Conservation (phyloP, 106 monocot genomes). For the Agapanthus africanus region DNA sequence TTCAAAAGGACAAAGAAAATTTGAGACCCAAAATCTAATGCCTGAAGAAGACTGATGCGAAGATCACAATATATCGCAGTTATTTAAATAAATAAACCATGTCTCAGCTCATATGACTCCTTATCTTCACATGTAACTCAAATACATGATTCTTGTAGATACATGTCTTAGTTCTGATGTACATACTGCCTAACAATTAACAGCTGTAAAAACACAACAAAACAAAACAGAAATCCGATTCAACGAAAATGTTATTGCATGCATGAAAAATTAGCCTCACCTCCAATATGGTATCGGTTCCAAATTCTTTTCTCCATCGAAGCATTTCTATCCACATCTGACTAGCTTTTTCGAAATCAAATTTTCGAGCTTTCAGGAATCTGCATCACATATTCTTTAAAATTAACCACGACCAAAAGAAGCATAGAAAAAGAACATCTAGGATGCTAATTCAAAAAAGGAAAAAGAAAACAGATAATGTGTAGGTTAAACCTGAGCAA, state of each 20-base stretch:
- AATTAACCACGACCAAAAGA: not conserved
- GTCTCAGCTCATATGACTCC: not conserved
- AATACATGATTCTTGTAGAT: too few relatives aligned
- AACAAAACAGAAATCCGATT: too few relatives aligned
- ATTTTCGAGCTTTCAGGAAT: constrained; percentile 75
- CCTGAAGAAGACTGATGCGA: not conserved
- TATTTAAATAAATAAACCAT: not conserved
- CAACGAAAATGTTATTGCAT: not conserved
- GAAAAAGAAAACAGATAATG: too few relatives aligned
- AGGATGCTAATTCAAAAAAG: not conserved
- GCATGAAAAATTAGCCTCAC: constrained; percentile 29
- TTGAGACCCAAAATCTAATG: not conserved
- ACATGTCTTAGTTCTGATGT: too few relatives aligned
- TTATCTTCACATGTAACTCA: not conserved
- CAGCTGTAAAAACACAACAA: too few relatives aligned
- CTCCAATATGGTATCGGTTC: constrained; percentile 70
- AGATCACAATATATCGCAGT: not conserved
- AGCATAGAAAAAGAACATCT: not conserved
- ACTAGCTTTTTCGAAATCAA: constrained; percentile 52
- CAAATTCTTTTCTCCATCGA: constrained; percentile 76
- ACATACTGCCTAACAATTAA: not conserved
- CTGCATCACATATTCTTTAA: constrained; percentile 14
- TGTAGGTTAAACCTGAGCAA: constrained; percentile 61
- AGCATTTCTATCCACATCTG: constrained; percentile 87
- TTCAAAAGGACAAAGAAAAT: too few relatives aligned